Evolutionary conservation across 768 basidiomycete species (phyloP).

Genomic region (Rhodosporidiobolus sp.): DNA sequence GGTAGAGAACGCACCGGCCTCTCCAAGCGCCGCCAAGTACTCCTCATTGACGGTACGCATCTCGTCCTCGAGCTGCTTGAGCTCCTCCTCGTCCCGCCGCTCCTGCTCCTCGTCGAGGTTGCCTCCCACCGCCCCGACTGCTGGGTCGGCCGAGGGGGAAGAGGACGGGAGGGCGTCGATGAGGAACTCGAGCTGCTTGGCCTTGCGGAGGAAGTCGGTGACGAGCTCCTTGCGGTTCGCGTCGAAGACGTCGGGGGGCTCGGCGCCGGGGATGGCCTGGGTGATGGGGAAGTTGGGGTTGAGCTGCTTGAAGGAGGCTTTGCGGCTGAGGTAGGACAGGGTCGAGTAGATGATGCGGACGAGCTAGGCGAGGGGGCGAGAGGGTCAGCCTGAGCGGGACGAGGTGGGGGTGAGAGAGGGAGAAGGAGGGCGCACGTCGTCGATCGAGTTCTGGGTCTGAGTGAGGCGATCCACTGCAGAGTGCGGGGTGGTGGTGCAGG

Average conservation of each 20-base stretch:
- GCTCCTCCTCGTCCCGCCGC: conserved; percentile 68
- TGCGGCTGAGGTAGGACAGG: conserved; percentile 72
- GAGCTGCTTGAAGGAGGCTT: conserved; percentile 73
- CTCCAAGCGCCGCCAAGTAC: conserved; percentile 66
- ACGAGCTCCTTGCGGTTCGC: conserved; percentile 83
- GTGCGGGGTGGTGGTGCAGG: background rate
- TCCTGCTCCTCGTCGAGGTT: conserved; percentile 54
- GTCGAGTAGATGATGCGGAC: conserved; percentile 82
- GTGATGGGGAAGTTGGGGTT: conserved; percentile 77
- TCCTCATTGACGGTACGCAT: conserved; percentile 63
- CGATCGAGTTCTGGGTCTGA: conserved; percentile 90
- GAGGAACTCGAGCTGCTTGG: conserved; percentile 82
- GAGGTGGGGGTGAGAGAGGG: background rate
- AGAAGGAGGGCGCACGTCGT: conserved; percentile 59
- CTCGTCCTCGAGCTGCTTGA: conserved; percentile 51
- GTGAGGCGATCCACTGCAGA: conserved; percentile 87
- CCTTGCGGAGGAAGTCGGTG: conserved; percentile 74
- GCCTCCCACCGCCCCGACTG: background rate
- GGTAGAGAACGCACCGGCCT: conserved; percentile 66
- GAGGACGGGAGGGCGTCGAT: conserved; percentile 61
- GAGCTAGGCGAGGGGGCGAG: conserved; percentile 55
- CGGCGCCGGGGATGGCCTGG: conserved; percentile 65
- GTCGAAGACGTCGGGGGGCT: conserved; percentile 7
- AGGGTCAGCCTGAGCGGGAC: background rate
- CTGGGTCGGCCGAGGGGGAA: background rate